phyloP scores from a whole-genome alignment of 495 filamentous ascomycete species.

The Podospora conica region DNA sequence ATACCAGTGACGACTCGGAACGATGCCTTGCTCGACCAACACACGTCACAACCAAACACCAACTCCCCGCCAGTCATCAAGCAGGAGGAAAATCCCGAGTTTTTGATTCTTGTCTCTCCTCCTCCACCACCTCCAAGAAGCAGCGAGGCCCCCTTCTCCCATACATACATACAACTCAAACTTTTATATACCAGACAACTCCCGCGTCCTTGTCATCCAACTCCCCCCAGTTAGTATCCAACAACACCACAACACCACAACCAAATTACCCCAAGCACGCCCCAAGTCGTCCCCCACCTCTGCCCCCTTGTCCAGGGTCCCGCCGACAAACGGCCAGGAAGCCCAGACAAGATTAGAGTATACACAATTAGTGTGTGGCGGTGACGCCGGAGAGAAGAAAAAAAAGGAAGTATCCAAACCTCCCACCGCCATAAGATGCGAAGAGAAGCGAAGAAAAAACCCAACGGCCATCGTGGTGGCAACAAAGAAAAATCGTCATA shows the following conservation, averaged over 20 bases:
- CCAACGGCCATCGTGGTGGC: background rate
- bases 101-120: background rate
- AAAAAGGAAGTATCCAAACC: background rate
- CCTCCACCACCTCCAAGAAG: background rate
- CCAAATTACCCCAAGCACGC: background rate
- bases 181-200: background rate
- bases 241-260: background rate
- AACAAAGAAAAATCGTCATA: constrained; percentile 8
- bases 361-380: background rate
- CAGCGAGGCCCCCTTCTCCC: too few species aligned
- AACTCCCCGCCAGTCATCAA: too few species aligned
- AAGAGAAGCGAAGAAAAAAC: background rate
- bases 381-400: background rate
- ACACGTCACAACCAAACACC: too few species aligned
- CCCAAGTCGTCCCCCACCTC: background rate
- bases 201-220: too few species aligned
- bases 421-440: background rate
- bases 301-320: background rate
- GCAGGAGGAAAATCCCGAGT: background rate
- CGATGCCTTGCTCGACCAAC: too few species aligned
- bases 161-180: background rate
- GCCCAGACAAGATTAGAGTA: background rate
- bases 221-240: background rate
- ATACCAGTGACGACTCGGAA: too few species aligned
- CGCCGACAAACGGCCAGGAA: background rate